phyloP scores from a whole-genome alignment of 2,329 filamentous ascomycete species.

The Lecanicillium sp. region DNA sequence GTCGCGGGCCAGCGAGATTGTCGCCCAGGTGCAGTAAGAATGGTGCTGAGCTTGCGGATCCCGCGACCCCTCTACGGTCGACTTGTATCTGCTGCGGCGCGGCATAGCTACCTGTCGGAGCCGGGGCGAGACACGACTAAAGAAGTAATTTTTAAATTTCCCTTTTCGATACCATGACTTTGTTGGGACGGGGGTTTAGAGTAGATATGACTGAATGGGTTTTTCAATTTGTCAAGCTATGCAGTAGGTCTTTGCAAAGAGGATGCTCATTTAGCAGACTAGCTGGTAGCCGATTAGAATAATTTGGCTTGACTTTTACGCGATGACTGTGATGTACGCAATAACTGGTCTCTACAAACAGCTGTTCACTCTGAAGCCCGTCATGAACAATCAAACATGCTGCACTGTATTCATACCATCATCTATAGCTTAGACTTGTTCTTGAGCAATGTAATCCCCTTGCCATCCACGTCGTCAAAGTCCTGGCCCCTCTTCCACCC shows the following conservation, averaged over 20 bases:
- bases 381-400: no score
- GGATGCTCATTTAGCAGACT: neutral
- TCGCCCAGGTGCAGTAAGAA: slow-evolving; percentile 71
- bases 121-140: neutral
- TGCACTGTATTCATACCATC: neutral
- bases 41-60: no score
- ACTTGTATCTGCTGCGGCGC: slow-evolving; percentile 1
- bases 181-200: slow-evolving; percentile 26
- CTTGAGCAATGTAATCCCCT: slow-evolving; percentile 43
- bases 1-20: slow-evolving; percentile 86
- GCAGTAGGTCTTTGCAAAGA: neutral
- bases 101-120: neutral
- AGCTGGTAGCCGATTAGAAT: neutral
- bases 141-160: slow-evolving; percentile 16
- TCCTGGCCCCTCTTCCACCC: slow-evolving; percentile 70
- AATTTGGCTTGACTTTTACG: neutral
- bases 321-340: neutral
- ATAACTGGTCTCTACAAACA: neutral
- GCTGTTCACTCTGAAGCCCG: no score
- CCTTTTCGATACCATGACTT: slow-evolving; percentile 34
- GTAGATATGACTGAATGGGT: slow-evolving; percentile 22
- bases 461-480: slow-evolving; percentile 58
- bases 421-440: slow-evolving; percentile 28
- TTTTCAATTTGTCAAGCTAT: neutral
- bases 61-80: no score